phyloP scores from a whole-genome alignment of 2,329 filamentous ascomycete species.

The Colletotrichum falcatum region DNA sequence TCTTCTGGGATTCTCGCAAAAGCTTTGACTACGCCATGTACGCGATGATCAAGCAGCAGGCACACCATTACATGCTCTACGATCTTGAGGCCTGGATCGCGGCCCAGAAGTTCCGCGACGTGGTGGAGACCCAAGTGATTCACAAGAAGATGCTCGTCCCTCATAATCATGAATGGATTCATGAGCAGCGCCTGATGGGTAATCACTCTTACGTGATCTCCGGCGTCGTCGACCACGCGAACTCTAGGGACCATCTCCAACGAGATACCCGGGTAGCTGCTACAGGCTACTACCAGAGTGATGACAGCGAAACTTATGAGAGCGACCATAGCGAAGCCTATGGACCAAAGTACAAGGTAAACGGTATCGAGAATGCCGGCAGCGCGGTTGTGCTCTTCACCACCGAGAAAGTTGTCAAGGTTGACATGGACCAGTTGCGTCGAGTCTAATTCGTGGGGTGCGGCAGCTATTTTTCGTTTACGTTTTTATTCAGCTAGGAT shows the following conservation, averaged over 20 bases:
- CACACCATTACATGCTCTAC: slow-evolving; percentile 49
- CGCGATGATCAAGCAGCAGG: slow-evolving; percentile 49
- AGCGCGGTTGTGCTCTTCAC: slow-evolving; percentile 4
- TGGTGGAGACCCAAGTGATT: slow-evolving; percentile 36
- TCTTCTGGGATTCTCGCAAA: slow-evolving; percentile 48
- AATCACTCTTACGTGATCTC: slow-evolving; percentile 20
- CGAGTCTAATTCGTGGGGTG: background rate
- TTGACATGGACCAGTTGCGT: background rate
- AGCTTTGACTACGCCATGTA: slow-evolving; percentile 53
- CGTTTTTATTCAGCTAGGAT: background rate
- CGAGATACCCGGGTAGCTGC: background rate
- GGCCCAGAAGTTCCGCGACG: slow-evolving; percentile 41
- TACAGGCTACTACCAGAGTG: background rate
- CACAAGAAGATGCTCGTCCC: slow-evolving; percentile 19
- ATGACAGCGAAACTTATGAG: background rate
- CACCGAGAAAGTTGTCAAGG: slow-evolving; percentile 6
- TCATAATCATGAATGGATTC: slow-evolving; percentile 17
- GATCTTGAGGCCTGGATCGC: slow-evolving; percentile 46
- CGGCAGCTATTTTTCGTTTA: background rate
- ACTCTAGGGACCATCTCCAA: background rate
- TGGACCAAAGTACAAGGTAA: background rate
- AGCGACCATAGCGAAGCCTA: background rate
- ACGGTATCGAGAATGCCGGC: background rate
- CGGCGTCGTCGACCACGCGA: slow-evolving; percentile 3
- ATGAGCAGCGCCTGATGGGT: background rate